Evolutionary conservation across 2,329 filamentous ascomycete species (phyloP).

Genomic region (Dothistroma pini): DNA sequence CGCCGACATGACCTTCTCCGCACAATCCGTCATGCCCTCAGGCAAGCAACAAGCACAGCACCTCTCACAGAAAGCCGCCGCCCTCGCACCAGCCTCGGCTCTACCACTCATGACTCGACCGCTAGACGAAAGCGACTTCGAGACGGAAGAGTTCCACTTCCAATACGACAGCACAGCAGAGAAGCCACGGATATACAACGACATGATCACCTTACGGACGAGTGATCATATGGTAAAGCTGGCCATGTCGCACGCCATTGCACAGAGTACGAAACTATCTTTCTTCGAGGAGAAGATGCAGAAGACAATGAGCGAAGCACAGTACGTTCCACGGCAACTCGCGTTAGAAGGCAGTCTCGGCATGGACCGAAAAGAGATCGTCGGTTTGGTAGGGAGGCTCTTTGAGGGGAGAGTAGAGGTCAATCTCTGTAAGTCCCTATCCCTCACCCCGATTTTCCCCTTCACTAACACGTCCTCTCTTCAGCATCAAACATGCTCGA

Average conservation of each 20-base stretch:
- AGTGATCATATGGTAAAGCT: conserved; percentile 99
- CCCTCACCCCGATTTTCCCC: neutral
- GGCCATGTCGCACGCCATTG: conserved; percentile 94
- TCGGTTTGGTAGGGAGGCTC: conserved; percentile 82
- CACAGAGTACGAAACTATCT: conserved; percentile 92
- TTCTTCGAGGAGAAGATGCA: conserved; percentile 97
- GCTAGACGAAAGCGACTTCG: conserved; percentile 83
- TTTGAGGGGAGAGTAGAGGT: conserved; percentile 96
- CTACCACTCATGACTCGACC: conserved; percentile 72
- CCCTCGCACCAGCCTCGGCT: conserved; percentile 40
- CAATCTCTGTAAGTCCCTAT: conserved; percentile 74
- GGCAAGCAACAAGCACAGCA: conserved; percentile 17
- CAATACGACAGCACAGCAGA: conserved; percentile 87
- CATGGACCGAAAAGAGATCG: conserved; percentile 87
- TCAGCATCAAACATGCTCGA: conserved; percentile 94
- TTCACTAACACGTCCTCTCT: conserved; percentile 3
- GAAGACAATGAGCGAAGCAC: conserved; percentile 86
- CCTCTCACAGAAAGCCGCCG: conserved; percentile 27
- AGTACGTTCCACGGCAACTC: conserved; percentile 84
- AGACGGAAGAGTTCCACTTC: conserved; percentile 98
- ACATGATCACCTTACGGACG: conserved; percentile 96
- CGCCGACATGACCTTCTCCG: conserved; percentile 85
- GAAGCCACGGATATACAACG: conserved; percentile 90
- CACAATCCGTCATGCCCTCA: conserved; percentile 21
- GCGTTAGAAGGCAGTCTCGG: conserved; percentile 86